Conservation (phyloP, 305 asterid species). For the Striga hermonthica region DNA sequence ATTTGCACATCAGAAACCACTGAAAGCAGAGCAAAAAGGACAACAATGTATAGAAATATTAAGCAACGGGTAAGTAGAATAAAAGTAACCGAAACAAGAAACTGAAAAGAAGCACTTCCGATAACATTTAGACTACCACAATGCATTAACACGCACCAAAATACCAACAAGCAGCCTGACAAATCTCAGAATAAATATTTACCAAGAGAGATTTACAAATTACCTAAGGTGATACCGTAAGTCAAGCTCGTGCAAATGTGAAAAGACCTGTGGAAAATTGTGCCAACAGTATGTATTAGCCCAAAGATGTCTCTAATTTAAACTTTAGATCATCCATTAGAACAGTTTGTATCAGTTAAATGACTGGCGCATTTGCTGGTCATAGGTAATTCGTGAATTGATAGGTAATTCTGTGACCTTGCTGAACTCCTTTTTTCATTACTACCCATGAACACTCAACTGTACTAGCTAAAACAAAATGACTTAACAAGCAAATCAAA, state of each 20-base stretch:
- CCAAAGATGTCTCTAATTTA: constrained; percentile 10
- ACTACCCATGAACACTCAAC: constrained; percentile 12
- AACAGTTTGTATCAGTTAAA: constrained; percentile 5
- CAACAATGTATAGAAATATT: constrained; percentile 6
- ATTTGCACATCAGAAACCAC: constrained; percentile 23
- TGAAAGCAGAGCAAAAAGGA: constrained; percentile 13
- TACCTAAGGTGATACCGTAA: constrained; percentile 94
- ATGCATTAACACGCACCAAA: constrained; percentile 16
- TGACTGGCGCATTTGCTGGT: constrained; percentile 12
- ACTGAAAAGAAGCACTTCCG: constrained; percentile 23
- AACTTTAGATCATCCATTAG: constrained; percentile 18
- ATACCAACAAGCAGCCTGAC: constrained; percentile 11
- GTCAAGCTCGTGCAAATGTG: constrained; percentile 96
- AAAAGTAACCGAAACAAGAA: constrained; percentile 1
- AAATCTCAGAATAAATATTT: constrained; percentile 21
- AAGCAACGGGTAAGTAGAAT: constrained; percentile 12
- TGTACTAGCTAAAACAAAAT: constrained; percentile 19
- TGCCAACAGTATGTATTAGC: constrained; percentile 26
- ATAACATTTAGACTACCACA: constrained; percentile 16
- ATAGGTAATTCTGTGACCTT: constrained; percentile 16
- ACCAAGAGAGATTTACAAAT: constrained; percentile 25
- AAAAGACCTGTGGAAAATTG: constrained; percentile 69
- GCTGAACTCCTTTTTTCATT: constrained; percentile 10
- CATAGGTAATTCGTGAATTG: constrained; percentile 17
- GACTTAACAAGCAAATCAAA: constrained; percentile 4